phyloP scores from a whole-genome alignment of 2,329 filamentous ascomycete genomes.

The Aspergillus ochraceus region DNA sequence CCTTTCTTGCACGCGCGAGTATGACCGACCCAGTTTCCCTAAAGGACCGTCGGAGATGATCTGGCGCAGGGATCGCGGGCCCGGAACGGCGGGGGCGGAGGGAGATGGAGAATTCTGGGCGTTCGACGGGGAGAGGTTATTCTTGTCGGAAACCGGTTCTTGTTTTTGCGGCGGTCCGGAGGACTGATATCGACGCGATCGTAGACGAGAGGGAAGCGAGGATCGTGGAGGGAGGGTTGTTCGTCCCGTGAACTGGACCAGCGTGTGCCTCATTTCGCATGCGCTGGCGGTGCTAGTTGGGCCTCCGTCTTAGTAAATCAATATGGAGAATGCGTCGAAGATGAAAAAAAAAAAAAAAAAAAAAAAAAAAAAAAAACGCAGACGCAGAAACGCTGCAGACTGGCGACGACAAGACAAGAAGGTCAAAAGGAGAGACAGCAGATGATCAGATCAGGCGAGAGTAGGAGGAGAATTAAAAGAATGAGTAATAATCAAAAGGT shows the following conservation, averaged over 20 bases:
- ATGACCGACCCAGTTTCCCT: conserved; percentile 46
- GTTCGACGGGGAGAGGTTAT: neutral
- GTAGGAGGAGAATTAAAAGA: no score
- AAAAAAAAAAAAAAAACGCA: neutral
- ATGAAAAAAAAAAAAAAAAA: neutral
- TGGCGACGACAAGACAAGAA: neutral
- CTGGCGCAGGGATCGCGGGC: conserved; percentile 29
- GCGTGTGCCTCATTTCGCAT: conserved; percentile 15
- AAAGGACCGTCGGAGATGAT: conserved; percentile 31
- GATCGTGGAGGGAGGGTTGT: conserved; percentile 9
- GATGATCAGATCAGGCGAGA: neutral
- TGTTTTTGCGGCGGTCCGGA: conserved; percentile 6
- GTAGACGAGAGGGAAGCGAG: conserved; percentile 8
- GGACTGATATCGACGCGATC: conserved; percentile 15
- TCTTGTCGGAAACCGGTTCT: conserved; percentile 7
- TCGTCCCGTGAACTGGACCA: conserved; percentile 11
- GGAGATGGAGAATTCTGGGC: neutral
- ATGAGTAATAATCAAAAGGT: no score
- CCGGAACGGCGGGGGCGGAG: conserved; percentile 2
- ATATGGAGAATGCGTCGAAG: neutral
- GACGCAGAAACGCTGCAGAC: neutral
- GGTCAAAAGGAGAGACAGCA: neutral
- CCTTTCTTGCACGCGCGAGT: conserved; percentile 68
- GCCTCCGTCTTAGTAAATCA: no score
- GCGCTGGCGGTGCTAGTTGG: no score